Conservation (phyloP, 208 protist species). For the Trypanosoma avium region DNA sequence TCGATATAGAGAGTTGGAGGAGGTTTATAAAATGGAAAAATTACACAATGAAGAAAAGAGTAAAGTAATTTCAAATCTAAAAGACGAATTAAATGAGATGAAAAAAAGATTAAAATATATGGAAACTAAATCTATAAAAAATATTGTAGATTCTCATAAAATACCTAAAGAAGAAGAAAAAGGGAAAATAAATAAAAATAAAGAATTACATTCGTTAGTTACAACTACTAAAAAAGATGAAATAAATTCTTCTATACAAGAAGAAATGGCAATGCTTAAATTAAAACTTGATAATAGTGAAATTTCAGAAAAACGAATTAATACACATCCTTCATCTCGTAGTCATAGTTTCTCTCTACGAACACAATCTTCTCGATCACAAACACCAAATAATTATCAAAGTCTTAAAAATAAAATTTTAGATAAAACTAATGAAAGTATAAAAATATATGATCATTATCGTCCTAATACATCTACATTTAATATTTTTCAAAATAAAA, state of each 20-base stretch:
- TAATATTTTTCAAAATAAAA: background rate
- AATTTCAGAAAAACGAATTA: background rate
- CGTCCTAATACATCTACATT: background rate
- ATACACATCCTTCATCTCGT: background rate
- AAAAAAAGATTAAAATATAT: background rate
- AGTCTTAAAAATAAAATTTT: background rate
- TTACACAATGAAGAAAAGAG: slow-evolving; percentile 1
- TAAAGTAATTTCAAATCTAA: background rate
- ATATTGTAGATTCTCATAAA: no score
- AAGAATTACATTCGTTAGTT: no score
- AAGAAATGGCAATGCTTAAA: background rate
- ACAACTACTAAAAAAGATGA: no score
- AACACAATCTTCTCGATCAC: background rate
- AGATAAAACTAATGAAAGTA: background rate
- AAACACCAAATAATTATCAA: background rate
- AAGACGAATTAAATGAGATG: background rate
- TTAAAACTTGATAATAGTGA: background rate
- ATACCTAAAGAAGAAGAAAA: background rate
- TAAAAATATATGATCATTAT: background rate
- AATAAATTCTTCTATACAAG: background rate
- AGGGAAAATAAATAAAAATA: background rate
- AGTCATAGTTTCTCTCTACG: background rate
- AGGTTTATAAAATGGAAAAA: background rate
- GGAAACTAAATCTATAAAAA: background rate
- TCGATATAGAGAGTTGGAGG: slow-evolving; percentile 5